Base-by-base conservation (phyloP, 2,329 filamentous ascomycete genomes). In the Monilinia fructigena region DNA sequence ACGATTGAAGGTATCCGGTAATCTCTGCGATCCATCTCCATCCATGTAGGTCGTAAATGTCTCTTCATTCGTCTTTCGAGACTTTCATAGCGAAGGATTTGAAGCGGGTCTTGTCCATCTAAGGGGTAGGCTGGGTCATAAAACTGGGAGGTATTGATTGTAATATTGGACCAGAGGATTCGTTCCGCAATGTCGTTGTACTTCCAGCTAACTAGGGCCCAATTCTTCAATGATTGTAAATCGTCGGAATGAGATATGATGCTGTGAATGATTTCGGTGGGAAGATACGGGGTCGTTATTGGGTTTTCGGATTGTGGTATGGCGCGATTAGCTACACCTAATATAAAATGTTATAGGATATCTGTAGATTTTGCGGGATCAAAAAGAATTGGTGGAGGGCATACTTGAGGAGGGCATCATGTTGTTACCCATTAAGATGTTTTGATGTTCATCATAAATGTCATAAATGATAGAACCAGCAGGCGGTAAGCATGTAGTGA, bases 121-220 rank as follows among this genome's bases (percentile, higher is more conserved):
- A 38, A 53, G 31, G 63, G 63, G 35, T 54, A 60, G 31, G 31
- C 48, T 53, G 47, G 47, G 42, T 66, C 64, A 18, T 66, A 66
- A 50, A 66, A 63, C 48, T 66, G 56, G 7, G 64, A 38, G 23
- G 58, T 66, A 50, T 63, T 63, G 50, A 66, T 66, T 6, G 64
- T 66, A 50, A 66, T 26, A n/a, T 63, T 66, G 38, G 64, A 53
- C 64, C 64, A 66, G 11, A 66, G 50, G 40, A 66, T 62, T 47
- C 64, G 48, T 48, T 66, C 64, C 12, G 58, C 64, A 16, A 66
- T 55, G 47, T 47, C 38, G 55, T 66, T 66, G n/a, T 47, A 55
- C 31, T 20, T 28, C 56, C 64, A 40, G n/a, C 35, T 63, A 14
- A 63, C 58, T 8, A 66, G 42, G 18, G 64, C 58, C 64, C 64